These are phyloP conservation scores for Tricholoma furcatifolium DNA, from an alignment of 768 basidiomycete species.

Conservation along the genomic window DNA sequence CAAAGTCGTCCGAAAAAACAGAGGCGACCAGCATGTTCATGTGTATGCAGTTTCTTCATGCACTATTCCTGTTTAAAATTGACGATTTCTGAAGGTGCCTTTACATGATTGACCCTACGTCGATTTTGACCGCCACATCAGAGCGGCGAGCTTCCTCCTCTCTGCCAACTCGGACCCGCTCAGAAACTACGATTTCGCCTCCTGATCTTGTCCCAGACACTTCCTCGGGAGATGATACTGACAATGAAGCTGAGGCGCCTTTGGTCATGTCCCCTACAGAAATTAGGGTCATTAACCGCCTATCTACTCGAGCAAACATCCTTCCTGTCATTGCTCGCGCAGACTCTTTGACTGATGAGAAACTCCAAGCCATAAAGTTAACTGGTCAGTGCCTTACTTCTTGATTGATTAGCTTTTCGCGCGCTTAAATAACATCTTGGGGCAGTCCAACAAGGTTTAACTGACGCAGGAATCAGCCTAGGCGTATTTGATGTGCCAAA, in stretches of 20 bases:
- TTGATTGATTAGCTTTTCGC: background rate
- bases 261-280: constrained; percentile 76
- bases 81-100: constrained; percentile 56
- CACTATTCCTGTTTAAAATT: constrained; percentile 10
- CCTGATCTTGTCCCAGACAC: constrained; percentile 57
- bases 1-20: constrained; percentile 83
- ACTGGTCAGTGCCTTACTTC: constrained; percentile 38
- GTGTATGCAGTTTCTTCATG: constrained; percentile 49
- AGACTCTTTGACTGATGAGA: constrained; percentile 83
- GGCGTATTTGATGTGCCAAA: constrained; percentile 66
- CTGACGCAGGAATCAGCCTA: constrained; percentile 67
- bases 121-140: constrained; percentile 57
- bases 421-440: constrained; percentile 4
- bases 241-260: constrained; percentile 46
- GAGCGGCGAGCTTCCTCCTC: constrained; percentile 50
- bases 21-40: constrained; percentile 89
- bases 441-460: constrained; percentile 62
- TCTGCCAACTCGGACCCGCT: constrained; percentile 53
- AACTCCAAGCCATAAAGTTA: constrained; percentile 64
- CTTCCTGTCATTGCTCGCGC: constrained; percentile 79
- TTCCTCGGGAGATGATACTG: constrained; percentile 47
- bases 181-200: constrained; percentile 65
- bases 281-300: constrained; percentile 73
- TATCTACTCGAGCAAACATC: constrained; percentile 73
- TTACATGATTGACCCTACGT: constrained; percentile 80